Conservation (phyloP, 768 basidiomycete genomes). For the Gloeopeniophorella convolvens region DNA sequence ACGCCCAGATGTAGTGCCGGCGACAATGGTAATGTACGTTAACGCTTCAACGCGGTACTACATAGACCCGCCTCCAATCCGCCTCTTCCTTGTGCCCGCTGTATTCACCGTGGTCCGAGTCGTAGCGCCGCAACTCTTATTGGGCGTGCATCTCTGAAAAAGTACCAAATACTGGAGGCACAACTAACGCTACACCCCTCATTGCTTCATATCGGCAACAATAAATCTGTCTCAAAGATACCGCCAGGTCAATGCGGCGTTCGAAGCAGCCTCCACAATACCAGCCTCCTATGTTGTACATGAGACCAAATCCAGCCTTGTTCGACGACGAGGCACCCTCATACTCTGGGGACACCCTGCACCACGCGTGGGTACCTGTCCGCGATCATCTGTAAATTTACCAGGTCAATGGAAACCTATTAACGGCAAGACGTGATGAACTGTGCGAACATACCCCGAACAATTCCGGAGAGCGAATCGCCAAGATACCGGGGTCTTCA, state of each 20-base stretch:
- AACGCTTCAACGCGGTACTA: no score
- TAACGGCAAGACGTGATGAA: not conserved
- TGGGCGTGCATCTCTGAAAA: no score
- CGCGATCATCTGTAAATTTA: conserved; percentile 48
- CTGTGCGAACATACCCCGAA: conserved; percentile 43
- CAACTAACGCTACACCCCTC: no score
- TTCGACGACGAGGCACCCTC: conserved; percentile 8
- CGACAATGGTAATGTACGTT: no score
- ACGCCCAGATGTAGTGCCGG: no score
- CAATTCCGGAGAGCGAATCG: conserved; percentile 62
- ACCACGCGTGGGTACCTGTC: conserved; percentile 65
- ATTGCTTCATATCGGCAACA: conserved; percentile 10
- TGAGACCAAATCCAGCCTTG: conserved; percentile 1
- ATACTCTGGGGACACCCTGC: conserved; percentile 43
- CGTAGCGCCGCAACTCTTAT: no score
- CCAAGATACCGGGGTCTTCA: conserved; percentile 76
- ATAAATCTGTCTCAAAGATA: not conserved
- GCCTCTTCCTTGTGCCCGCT: no score
- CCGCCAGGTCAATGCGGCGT: not conserved
- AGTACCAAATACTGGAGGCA: no score
- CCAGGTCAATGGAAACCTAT: not conserved
- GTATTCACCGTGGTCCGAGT: no score
- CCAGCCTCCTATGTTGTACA: conserved; percentile 7
- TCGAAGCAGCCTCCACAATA: not conserved
- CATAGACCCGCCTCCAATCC: no score